Conservation (phyloP, 176 grass and related monocot species). For the Miscanthus lutarioriparius region DNA sequence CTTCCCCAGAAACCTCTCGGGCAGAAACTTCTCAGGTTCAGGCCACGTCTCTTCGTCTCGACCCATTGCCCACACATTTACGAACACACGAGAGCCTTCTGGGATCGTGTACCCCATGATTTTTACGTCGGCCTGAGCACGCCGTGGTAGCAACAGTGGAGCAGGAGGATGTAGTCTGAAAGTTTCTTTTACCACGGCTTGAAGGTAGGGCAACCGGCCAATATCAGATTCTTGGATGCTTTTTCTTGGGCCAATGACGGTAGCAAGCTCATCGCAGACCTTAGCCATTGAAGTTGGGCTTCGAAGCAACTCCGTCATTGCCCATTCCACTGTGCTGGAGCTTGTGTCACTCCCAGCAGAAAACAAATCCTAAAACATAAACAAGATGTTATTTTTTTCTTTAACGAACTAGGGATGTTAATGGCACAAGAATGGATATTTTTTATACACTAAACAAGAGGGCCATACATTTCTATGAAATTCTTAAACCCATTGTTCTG, state of each 20-base stretch:
- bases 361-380: conserved; percentile 49
- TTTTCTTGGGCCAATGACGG: conserved; percentile 2
- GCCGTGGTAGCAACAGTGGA: conserved; percentile 36
- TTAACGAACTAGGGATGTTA: neutral
- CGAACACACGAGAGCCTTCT: conserved; percentile 3
- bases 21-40: conserved; percentile 41
- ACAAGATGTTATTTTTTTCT: neutral
- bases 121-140: neutral
- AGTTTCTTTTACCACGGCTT: conserved; percentile 51
- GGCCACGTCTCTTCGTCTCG: conserved; percentile 26
- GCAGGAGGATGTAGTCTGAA: conserved; percentile 42
- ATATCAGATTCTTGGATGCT: conserved; percentile 43
- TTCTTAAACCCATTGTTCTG: too few relatives aligned
- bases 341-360: conserved; percentile 46
- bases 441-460: too few relatives aligned
- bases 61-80: conserved; percentile 44
- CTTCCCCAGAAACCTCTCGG: conserved; percentile 34
- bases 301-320: conserved; percentile 52
- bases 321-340: conserved; percentile 52
- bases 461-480: too few relatives aligned
- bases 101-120: conserved; percentile 33
- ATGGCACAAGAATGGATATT: too few relatives aligned
- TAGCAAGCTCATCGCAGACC: conserved; percentile 31
- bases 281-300: conserved; percentile 33
- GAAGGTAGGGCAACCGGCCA: conserved; percentile 39